Evolutionary conservation across 1,139 yeast genomes (phyloP).

Genomic region (Saccharomycopsis hybrid): DNA sequence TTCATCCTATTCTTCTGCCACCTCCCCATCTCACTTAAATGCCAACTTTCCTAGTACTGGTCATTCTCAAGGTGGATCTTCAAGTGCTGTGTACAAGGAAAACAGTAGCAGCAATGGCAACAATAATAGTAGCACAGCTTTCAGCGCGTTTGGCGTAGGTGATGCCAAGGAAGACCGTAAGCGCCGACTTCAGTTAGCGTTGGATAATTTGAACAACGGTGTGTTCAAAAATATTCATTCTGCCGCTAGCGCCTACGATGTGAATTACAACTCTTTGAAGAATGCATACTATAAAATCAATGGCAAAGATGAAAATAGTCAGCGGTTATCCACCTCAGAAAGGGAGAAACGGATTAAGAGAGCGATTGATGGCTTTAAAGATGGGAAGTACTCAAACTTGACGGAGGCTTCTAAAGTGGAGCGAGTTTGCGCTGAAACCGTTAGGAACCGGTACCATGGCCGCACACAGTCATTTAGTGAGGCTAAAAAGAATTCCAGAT

Average conservation of each 20-base stretch:
- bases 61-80: no score
- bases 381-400: conserved; percentile 19
- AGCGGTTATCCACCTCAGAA: conserved; percentile 19
- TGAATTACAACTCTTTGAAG: conserved; percentile 20
- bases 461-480: conserved; percentile 20
- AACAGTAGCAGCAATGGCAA: not conserved
- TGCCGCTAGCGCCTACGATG: conserved; percentile 19
- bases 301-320: conserved; percentile 21
- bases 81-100: no score
- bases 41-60: not conserved
- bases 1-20: no score
- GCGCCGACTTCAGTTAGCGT: conserved; percentile 16
- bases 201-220: conserved; percentile 17
- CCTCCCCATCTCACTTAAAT: no score
- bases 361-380: conserved; percentile 19
- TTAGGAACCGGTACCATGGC: conserved; percentile 20
- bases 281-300: conserved; percentile 21
- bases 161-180: conserved; percentile 17
- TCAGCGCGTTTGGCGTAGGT: conserved; percentile 8
- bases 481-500: conserved; percentile 10
- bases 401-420: conserved; percentile 20
- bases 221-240: conserved; percentile 18
- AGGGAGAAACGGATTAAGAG: conserved; percentile 17
- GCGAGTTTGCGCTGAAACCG: conserved; percentile 21
- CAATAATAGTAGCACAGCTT: conserved; percentile 10